Evolutionary conservation across 2,329 filamentous ascomycete genomes (phyloP), one percentile per base, ranked within the genome.

Genomic region (Plectosphaerella cucumerina): DNA sequence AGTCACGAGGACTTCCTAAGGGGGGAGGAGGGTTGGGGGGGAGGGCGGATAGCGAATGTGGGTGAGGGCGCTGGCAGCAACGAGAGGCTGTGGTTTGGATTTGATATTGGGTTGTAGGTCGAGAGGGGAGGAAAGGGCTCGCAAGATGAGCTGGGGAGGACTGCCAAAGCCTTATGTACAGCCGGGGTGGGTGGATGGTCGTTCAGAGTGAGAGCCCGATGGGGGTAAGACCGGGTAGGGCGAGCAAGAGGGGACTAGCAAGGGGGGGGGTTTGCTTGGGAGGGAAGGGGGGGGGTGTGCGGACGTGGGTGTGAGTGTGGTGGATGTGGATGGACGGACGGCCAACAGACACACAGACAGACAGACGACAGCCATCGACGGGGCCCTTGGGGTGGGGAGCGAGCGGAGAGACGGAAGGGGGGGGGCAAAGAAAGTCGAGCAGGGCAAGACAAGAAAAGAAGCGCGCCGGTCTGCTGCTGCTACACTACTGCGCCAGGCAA

Each of bases 1-100:
- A 86, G 82, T 77, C 83, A 73, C 78, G 82, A 82, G 86, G 83
- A 82, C 83, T 81, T 85, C 85, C 82, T 82, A 82, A 79, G 68
- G 65, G 66, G 47, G 41, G 47, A 22, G 35, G 41, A 39, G 35
- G 22, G 47, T 17, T 26, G n/a, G 44, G 35, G 44, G 21, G 44
- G 18, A 31, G 26, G 26, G 26, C 26, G 26, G 39, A 11, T 39
- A 77, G 76, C 75, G 76, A 79, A 70, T 69, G 76, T 79, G 49
- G 52, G 52, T 50, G 53, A 53, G 51, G 53, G 54, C 49, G 39
- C 33, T 46, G 49, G 50, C 44, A 47, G 49, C 51, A 51, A 53
- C 55, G 52, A 53, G 53, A 53, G 53, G 53, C 53, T 57, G 53
- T 39, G 50, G 37, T 31, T 50, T 26, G 33, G n/a, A 51, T 52